Base-by-base conservation (phyloP, 176 grass and related monocot genomes). In the Bonia amplexicaulis region DNA sequence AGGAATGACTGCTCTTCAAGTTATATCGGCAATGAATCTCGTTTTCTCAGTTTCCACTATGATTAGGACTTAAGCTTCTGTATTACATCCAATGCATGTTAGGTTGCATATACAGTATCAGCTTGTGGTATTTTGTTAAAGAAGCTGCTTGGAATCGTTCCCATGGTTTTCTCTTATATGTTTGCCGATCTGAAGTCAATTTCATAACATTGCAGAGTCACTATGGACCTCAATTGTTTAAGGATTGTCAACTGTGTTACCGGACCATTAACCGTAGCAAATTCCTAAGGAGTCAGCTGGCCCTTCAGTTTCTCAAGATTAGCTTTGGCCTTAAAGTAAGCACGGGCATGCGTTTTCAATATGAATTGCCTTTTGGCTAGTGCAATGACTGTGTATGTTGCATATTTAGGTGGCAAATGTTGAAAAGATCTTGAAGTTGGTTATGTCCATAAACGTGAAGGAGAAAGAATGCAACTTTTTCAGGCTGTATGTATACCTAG, bases 191-290 rank as follows among this genome's bases (percentile, higher is more conserved):
- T 87, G 51, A 87, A 87, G 29, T 83, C 22, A 53, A 40, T 57
- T 60, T 79, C 29, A 44, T 87, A 60, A 54, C 23, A 85, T 77
- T 80, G 66, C 85, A 98, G 96, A 86, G 86, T 93, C 25, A 87
- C 62, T 25, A 44, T 92, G 87, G 93, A 98, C 74, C 89, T 95
- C 20, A 98, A 98, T 54, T 95, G 89, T 82, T 87, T 98, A 66
- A 88, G 93, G 75, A 73, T 93, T 76, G 87, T 98, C 0, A 89
- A 95, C 70, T 93, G 89, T 68, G 88, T 98, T 66, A 85, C 80
- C 20, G 89, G 91, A 75, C 71, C 33, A 67, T 89, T 66, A 80
- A 66, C 71, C 91, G 88, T 17, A 86, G 42, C 49, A 98, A 93
- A 71, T 85, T 92, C 51, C 78, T 98, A 35, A 90, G 85, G 77